Conservation (phyloP, 1,284 basidiomycete species). For the Albatrellus sp. region DNA sequence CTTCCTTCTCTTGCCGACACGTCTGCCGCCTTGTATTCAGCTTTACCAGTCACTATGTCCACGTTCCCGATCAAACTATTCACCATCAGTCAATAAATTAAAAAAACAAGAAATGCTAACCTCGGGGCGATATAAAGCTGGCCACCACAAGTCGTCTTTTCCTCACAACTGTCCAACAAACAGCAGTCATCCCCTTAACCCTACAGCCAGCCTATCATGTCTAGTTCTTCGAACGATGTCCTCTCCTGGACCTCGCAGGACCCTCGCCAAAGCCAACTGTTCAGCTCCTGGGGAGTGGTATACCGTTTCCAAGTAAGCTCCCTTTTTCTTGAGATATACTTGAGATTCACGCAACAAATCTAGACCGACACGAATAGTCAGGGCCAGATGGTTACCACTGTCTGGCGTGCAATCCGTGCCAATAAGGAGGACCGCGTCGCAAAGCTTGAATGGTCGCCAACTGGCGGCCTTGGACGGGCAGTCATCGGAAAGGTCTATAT, state of each 20-base stretch:
- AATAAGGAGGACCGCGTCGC: constrained; percentile 77
- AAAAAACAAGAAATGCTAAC: constrained; percentile 27
- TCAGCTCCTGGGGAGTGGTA: constrained; percentile 66
- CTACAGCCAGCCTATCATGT: constrained; percentile 26
- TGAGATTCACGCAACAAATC: constrained; percentile 6
- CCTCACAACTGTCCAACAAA: constrained; percentile 14
- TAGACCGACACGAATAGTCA: constrained; percentile 52
- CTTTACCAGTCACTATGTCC: constrained; percentile 58
- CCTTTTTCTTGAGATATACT: constrained; percentile 7
- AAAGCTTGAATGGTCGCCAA: constrained; percentile 72
- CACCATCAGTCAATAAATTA: constrained; percentile 39
- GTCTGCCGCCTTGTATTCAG: constrained; percentile 51
- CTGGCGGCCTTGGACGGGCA: constrained; percentile 68
- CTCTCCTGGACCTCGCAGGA: constrained; percentile 79
- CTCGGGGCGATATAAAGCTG: constrained; percentile 22
- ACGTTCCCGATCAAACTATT: constrained; percentile 65
- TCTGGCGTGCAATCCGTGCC: constrained; percentile 63
- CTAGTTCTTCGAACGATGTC: constrained; percentile 48
- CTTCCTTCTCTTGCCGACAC: constrained; percentile 53
- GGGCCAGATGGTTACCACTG: constrained; percentile 59
- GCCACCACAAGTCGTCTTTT: constrained; percentile 17
- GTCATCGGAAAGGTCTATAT: constrained; percentile 63
- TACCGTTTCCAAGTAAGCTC: constrained; percentile 65
- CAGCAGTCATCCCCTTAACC: constrained; percentile 9
- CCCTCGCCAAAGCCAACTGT: constrained; percentile 68